Conservation (phyloP, 306 rosid genomes). For the Vigna hirtella region DNA sequence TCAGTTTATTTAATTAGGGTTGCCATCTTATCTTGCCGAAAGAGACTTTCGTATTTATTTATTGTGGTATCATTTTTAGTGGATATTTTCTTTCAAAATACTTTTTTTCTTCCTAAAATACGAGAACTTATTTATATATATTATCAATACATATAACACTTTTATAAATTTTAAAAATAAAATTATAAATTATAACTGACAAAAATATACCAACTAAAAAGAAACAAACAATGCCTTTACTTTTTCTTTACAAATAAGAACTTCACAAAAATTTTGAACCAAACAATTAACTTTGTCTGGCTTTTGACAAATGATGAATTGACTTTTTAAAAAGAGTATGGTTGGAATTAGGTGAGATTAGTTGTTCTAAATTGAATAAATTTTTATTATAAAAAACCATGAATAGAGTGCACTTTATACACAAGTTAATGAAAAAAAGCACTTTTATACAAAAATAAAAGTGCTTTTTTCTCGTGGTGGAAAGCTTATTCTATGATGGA, state of each 20-base stretch:
- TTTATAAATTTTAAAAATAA: neutral
- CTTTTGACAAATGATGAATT: slow-evolving; percentile 4
- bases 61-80: too few species aligned
- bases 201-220: neutral
- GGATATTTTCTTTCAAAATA: too few species aligned
- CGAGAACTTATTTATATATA: too few species aligned
- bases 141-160: neutral
- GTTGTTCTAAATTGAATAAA: neutral
- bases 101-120: too few species aligned
- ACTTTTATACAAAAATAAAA: neutral
- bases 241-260: neutral
- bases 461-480: neutral
- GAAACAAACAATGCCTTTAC: neutral
- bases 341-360: neutral
- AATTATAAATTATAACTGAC: neutral
- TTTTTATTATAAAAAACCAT: neutral
- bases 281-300: slow-evolving; percentile 1
- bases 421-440: neutral
- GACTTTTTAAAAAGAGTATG: neutral
- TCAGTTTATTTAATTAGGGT: neutral
- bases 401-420: neutral
- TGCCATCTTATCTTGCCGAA: too few species aligned
- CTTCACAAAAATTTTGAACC: neutral
- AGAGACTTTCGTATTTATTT: neutral
- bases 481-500: too few species aligned